Evolutionary conservation across 768 basidiomycete genomes (phyloP), one percentile per base, ranked within the genome.

Genomic region (Basidioascus undulatus): DNA sequence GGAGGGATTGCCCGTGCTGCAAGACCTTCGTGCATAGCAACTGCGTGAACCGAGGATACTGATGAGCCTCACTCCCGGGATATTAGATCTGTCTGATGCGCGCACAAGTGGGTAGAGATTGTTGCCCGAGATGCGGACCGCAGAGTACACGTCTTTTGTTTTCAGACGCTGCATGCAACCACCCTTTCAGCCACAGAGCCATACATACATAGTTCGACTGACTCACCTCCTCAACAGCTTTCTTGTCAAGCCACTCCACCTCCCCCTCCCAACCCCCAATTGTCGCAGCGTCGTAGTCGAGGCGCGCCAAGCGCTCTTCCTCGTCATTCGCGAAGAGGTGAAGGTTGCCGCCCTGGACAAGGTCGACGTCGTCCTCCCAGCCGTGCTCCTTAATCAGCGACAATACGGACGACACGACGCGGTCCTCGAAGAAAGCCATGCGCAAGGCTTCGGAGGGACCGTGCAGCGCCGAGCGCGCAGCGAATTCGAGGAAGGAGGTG

Each of bases 31-130:
- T 41, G 30, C 49, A 56, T 49, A 67, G 79, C 7, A 80, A 56
- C 34, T 67, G 61, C 1, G 75, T 72, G 39, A 80, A n/a, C n/a
- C n/a, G n/a, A n/a, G n/a, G n/a, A n/a, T n/a, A n/a, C n/a, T n/a
- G n/a, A n/a, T n/a, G n/a, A n/a, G n/a, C n/a, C n/a, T n/a, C n/a
- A n/a, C n/a, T n/a, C n/a, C n/a, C n/a, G n/a, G n/a, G n/a, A n/a
- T n/a, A n/a, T n/a, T n/a, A n/a, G n/a, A n/a, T n/a, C n/a, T n/a
- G n/a, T n/a, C n/a, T n/a, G n/a, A n/a, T n/a, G n/a, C 76, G n/a
- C 81, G 63, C 51, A 84, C 86, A 51, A 73, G 66, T 0, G 77
- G 78, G 72, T 73, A 83, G 21, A 82, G 56, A 47, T 80, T 84
- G 52, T 71, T 56, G 0, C 66, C 73, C 1, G 65, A 66, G 18